A percentile compares a stretch with the other conserved stretches of the same genome.
Conservation (phyloP, 1,284 basidiomycete genomes). For the Wolfiporia cocos region DNA sequence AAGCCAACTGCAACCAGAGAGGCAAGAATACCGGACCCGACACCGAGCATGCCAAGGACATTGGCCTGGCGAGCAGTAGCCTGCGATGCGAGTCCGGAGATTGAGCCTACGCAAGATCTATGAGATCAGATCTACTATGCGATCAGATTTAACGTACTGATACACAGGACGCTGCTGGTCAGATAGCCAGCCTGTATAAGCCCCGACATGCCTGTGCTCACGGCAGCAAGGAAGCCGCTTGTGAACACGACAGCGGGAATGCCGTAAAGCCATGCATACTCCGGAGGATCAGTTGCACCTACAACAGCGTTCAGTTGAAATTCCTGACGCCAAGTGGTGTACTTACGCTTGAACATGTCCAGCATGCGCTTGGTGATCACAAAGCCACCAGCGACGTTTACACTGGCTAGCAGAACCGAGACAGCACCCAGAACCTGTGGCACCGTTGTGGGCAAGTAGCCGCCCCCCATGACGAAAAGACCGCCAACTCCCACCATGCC, state of each 20-base stretch:
- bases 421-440: constrained; percentile 73
- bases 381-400: constrained; percentile 83
- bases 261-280: constrained; percentile 77
- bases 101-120: constrained; percentile 49
- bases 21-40: constrained; percentile 71
- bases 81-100: constrained; percentile 72
- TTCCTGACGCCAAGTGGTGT: background rate
- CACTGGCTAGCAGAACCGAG: constrained; percentile 76
- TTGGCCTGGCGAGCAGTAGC: constrained; percentile 78
- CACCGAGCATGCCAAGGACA: constrained; percentile 77
- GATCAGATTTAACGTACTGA: constrained; percentile 39
- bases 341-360: constrained; percentile 81
- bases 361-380: constrained; percentile 84
- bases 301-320: constrained; percentile 3
- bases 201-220: constrained; percentile 78
- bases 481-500: constrained; percentile 81
- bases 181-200: constrained; percentile 82
- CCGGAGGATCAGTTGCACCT: constrained; percentile 79
- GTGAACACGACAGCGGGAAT: constrained; percentile 76
- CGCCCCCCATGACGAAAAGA: constrained; percentile 84
- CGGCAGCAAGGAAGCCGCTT: constrained; percentile 74
- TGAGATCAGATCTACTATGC: too few species aligned
- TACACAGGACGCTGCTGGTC: constrained; percentile 76
- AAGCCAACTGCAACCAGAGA: constrained; percentile 81
- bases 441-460: constrained; percentile 74